These are phyloP conservation scores for Deinandra increscens DNA, from an alignment of 129 eudicot genomes.

Conservation along the genomic window DNA sequence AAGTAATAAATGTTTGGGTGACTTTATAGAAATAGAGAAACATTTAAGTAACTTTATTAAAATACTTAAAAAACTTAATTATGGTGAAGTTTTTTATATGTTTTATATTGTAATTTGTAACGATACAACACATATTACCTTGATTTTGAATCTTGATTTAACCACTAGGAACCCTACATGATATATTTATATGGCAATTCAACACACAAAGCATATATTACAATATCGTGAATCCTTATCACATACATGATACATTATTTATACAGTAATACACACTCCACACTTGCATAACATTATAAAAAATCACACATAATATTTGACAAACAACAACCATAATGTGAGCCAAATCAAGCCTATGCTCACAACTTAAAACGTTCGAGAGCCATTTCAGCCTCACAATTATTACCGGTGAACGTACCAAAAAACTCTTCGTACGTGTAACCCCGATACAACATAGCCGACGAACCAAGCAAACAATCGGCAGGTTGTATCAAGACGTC, in stretches of 20 bases:
- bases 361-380: conserved; percentile 30
- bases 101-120: no score
- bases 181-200: not conserved
- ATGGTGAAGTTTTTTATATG: no score
- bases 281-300: not conserved
- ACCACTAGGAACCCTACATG: not conserved
- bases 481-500: conserved; percentile 45
- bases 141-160: not conserved
- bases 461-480: not conserved
- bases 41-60: no score
- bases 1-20: no score
- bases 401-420: conserved; percentile 27
- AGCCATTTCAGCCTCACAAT: conserved; percentile 42
- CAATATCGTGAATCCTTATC: not conserved
- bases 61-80: no score
- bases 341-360: not conserved
- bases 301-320: not conserved
- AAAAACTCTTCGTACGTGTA: conserved; percentile 52
- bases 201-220: not conserved
- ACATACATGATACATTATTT: not conserved
- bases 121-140: no score
- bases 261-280: not conserved
- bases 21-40: no score
- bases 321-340: not conserved
- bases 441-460: conserved; percentile 28